Evolutionary conservation across 108 stramenopile genomes (phyloP), one percentile per base, ranked within the genome.

Genomic region (Craspedostauros australis): DNA sequence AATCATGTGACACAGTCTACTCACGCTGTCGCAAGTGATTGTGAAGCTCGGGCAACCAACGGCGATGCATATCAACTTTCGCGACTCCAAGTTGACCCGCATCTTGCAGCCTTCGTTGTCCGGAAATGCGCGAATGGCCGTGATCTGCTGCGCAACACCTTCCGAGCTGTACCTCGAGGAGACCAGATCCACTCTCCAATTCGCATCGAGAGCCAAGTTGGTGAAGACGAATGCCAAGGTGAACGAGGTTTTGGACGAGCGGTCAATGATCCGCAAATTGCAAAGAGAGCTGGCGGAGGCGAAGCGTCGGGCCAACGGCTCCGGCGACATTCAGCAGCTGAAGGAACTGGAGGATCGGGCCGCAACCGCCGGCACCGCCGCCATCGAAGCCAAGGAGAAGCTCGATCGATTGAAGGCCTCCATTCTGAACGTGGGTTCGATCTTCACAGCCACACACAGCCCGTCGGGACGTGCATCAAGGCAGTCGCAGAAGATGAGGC

Each of bases 141-240:
- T 82, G 1, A 74, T 88, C 52, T 91, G 86, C 44, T 91, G 90
- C 46, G 96, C 95, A 32, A 97, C 97, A 2, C 98, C 99, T 0
- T 96, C 99, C 2, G 97, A 96, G 60, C 91, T 96, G 50, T 98
- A 98, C 62, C 77, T 94, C 54, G 98, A 99, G 60, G 99, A 99
- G 56, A 99, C 98, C 12, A 59, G 98, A 24, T 95, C 95, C 0
- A 99, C 99, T 20, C 70, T 99, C 21, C 87, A 89, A 41, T 99
- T 98, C 70, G 99, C 99, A 2, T 91, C 95, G 24, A 90, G 99
- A 28, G 98, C 99, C 20, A 99, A 99, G 76, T 93, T 97, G 41
- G 98, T 99, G 66, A 99, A 99, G 82, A 99, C 98, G 52, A 94
- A 85, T 67, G 98, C 99, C 2, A 73, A 95, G 60, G 94, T 99